phyloP scores from a whole-genome alignment of 208 protist genomes.

The Acanthamoeba castellanii region DNA sequence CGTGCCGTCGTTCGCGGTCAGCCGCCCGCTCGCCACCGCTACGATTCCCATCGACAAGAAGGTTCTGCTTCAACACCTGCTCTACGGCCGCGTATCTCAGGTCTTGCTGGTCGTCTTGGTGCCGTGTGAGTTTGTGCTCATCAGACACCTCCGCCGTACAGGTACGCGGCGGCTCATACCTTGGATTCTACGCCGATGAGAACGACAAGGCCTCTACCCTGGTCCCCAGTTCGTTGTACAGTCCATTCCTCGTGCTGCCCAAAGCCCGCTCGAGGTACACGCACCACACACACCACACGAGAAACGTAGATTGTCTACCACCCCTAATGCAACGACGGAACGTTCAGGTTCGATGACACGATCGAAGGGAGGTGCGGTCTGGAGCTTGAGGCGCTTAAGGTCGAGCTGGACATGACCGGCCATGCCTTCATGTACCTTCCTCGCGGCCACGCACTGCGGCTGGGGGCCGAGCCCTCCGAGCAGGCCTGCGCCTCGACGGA shows the following conservation, averaged over 20 bases:
- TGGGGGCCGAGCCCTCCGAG: neutral
- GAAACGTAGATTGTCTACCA: neutral
- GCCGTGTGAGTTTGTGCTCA: neutral
- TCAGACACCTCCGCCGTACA: neutral
- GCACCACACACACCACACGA: neutral
- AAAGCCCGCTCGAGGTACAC: constrained; percentile 1
- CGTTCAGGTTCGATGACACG: neutral
- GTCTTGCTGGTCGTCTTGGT: neutral
- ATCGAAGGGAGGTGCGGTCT: neutral
- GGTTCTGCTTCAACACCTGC: neutral
- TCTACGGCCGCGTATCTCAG: neutral
- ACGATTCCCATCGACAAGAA: neutral
- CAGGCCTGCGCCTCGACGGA: neutral
- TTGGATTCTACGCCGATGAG: neutral
- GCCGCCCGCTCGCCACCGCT: neutral
- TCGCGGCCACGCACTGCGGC: neutral
- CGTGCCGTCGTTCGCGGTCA: neutral
- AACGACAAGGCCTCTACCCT: neutral
- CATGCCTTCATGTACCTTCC: neutral
- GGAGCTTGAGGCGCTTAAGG: neutral
- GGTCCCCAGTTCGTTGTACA: neutral
- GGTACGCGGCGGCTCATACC: neutral
- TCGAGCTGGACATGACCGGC: neutral
- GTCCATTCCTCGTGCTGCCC: neutral
- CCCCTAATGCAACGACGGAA: no score